Evolutionary conservation across 345 rosid species (phyloP), one percentile per base, ranked within the genome.

Genomic region (Orychophragmus violaceus): DNA sequence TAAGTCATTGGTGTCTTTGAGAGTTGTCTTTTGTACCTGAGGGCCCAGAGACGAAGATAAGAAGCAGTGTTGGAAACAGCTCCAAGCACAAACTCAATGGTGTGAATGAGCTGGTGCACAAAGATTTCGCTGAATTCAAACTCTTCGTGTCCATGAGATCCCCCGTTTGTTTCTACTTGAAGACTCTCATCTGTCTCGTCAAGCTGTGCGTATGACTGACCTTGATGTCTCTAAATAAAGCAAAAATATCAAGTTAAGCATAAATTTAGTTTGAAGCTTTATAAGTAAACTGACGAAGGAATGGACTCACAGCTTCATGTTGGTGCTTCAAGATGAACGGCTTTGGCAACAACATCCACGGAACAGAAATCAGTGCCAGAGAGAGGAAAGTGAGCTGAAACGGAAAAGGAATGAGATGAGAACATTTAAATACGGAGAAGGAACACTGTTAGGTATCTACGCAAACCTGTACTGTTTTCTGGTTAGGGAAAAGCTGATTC

Each of bases 61-160:
- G 97, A 94, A 62, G 99, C 99, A 23, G 97, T 94, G 79, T 94
- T 94, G 41, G 99, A 94, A 62, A 90, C 97, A 42, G 96, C 96
- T 66, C 99, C 97, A 37, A 94, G 97, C 33, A 90, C 97, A 80
- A 90, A 94, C 74, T 94, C 97, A 33, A 94, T 90, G 21, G 99
- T 94, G 78, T 94, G 97, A 48, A 94, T 94, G 64, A 94, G 80
- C 74, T 88, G 99, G 75, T 94, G 92, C 17, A 94, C 97, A 64
- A n/a, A n/a, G n/a, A n/a, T n/a, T n/a, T n/a, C n/a, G n/a, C n/a
- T n/a, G n/a, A n/a, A n/a, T n/a, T n/a, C 95, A 51, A 90, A 94
- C 69, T 94, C 99, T 67, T 82, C 97, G 9, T 88, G 92, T 48
- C 69, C 88, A 69, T 86, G 87, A 24, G 86, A 77, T 58, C 91